phyloP scores from a whole-genome alignment of 2,329 filamentous ascomycete genomes.

The Fusarium annulatum region DNA sequence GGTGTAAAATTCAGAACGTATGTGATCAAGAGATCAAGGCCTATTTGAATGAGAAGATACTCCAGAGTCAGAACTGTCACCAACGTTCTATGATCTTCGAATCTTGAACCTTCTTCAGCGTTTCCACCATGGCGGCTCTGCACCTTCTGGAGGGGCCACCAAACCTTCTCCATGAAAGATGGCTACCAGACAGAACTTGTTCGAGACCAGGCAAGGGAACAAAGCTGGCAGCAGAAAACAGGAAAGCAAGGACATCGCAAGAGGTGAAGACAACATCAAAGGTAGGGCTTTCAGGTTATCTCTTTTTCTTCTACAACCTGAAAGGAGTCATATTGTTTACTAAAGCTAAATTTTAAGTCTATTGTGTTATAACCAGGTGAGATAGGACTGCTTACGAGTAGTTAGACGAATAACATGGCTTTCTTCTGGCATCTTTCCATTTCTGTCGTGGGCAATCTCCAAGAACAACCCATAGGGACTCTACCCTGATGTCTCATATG shows the following conservation, averaged over 20 bases:
- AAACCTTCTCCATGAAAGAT: accelerated
- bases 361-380: accelerated
- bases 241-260: background rate
- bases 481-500: accelerated
- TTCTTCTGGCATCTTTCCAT: background rate
- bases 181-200: background rate
- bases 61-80: background rate
- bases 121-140: background rate
- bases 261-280: accelerated
- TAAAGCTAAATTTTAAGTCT: accelerated
- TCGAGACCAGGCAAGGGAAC: background rate
- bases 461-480: background rate
- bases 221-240: too few species aligned
- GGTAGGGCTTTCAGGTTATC: background rate
- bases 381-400: accelerated
- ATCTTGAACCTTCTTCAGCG: background rate
- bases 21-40: accelerated
- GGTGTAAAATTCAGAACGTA: accelerated
- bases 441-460: background rate
- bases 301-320: accelerated
- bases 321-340: background rate
- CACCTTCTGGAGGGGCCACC: accelerated
- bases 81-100: accelerated
- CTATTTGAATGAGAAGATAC: background rate
- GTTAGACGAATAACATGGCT: background rate